Percentiles rank a stretch among this genome's conserved stretches.
phyloP scores from a whole-genome alignment of 2,329 filamentous ascomycete species.

The Pyrenochaeta sp. region DNA sequence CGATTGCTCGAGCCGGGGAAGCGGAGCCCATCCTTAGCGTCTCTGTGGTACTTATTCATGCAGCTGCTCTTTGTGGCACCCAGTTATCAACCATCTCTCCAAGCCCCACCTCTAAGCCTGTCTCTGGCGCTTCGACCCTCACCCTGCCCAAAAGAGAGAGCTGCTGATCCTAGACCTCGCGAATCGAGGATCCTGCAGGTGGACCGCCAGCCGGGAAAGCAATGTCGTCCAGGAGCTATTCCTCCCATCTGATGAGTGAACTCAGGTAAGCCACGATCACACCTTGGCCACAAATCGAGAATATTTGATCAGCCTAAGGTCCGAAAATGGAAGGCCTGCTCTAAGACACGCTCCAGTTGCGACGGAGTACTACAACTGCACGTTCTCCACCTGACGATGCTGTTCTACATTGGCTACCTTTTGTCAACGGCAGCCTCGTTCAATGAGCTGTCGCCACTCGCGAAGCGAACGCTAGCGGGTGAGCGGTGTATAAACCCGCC shows the following conservation, averaged over 20 bases:
- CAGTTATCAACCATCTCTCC: neutral
- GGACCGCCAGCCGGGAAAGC: constrained; percentile 34
- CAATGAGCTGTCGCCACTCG: constrained; percentile 21
- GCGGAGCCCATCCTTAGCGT: constrained; percentile 6
- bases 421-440: constrained; percentile 19
- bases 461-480: constrained; percentile 29
- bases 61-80: neutral
- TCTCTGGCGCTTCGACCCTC: constrained; percentile 11
- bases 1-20: constrained; percentile 28
- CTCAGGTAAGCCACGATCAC: constrained; percentile 30
- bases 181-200: constrained; percentile 29
- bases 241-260: constrained; percentile 22
- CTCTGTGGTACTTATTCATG: neutral
- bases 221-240: constrained; percentile 23
- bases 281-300: constrained; percentile 31
- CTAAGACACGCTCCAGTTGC: constrained; percentile 13
- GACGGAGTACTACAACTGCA: constrained; percentile 21
- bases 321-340: constrained; percentile 16
- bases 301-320: constrained; percentile 16
- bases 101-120: neutral
- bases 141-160: constrained; percentile 24
- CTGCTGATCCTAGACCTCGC: constrained; percentile 19
- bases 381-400: constrained; percentile 34
- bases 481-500: constrained; percentile 18
- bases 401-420: constrained; percentile 30